These are phyloP conservation scores for Lentinus polychrous DNA, from an alignment of 1,284 basidiomycete genomes.

Conservation along the genomic window DNA sequence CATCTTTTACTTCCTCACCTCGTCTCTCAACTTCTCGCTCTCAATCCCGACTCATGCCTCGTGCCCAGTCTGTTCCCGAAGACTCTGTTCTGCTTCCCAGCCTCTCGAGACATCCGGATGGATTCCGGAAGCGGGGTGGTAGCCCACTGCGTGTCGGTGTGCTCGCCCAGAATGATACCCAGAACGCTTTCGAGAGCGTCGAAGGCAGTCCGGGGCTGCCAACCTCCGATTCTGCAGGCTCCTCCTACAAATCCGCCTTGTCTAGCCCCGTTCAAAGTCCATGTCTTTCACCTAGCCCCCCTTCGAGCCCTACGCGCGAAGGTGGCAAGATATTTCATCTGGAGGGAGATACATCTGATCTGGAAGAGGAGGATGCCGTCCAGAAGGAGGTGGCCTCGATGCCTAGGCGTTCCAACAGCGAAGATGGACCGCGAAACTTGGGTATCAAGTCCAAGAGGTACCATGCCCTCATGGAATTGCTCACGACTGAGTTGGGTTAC, in stretches of 20 bases:
- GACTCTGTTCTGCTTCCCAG: conserved; percentile 16
- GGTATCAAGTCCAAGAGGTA: conserved; percentile 35
- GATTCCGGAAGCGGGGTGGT: neutral
- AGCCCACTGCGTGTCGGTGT: neutral
- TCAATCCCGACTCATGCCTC: neutral
- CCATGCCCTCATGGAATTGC: conserved; percentile 73
- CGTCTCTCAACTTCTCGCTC: neutral
- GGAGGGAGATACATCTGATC: conserved; percentile 13
- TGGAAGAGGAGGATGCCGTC: conserved; percentile 10
- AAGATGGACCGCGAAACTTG: neutral
- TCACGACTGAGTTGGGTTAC: conserved; percentile 80
- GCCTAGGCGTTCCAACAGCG: conserved; percentile 3
- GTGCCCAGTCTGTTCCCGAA: neutral
- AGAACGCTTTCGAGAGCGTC: too few relatives aligned
- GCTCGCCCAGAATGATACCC: neutral
- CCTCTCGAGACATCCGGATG: conserved; percentile 10
- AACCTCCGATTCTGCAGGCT: neutral
- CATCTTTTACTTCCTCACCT: neutral
- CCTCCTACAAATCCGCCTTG: neutral
- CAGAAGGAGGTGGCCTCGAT: conserved; percentile 11
- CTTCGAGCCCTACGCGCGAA: neutral
- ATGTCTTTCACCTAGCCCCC: neutral
- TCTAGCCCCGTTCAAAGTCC: neutral
- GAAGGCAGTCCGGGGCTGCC: neutral
- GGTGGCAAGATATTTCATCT: conserved; percentile 20